A percentile compares a stretch with the other conserved stretches of the same genome.
Conservation (phyloP, 192 early-diverging fungal genomes). For the Cladochytrium replicatum region DNA sequence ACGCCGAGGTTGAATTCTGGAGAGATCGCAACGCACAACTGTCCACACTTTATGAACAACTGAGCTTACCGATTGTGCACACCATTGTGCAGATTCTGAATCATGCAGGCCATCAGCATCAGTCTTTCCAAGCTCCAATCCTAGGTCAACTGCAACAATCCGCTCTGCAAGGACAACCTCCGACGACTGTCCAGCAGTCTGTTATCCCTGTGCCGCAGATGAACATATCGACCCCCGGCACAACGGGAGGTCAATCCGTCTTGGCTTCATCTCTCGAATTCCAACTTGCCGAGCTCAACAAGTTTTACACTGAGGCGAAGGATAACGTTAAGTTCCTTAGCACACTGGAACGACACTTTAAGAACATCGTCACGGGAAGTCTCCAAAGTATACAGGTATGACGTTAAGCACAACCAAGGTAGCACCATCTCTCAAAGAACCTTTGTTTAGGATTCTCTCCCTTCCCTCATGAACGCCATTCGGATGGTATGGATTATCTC, state of each 20-base stretch:
- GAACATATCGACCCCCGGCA: too few relatives aligned
- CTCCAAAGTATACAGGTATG: slow-evolving; percentile 35
- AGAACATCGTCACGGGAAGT: slow-evolving; percentile 45
- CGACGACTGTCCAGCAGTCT: too few relatives aligned
- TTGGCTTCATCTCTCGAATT: slow-evolving; percentile 41
- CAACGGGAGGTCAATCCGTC: slow-evolving; percentile 24
- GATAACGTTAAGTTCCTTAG: slow-evolving; percentile 58
- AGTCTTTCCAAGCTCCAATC: too few relatives aligned
- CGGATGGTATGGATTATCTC: slow-evolving; percentile 64
- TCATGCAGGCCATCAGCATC: too few relatives aligned
- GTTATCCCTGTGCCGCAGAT: neutral
- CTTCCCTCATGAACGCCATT: slow-evolving; percentile 48
- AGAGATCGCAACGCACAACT: slow-evolving; percentile 43
- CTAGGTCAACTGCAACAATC: too few relatives aligned
- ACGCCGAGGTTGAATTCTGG: slow-evolving; percentile 57
- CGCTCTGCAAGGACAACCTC: too few relatives aligned
- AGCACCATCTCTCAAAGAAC: slow-evolving; percentile 1
- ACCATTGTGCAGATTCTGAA: slow-evolving; percentile 39
- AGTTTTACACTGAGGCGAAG: slow-evolving; percentile 51
- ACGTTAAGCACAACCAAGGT: neutral
- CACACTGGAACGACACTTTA: slow-evolving; percentile 54
- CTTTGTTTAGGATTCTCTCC: slow-evolving; percentile 35
- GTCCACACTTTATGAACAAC: slow-evolving; percentile 47
- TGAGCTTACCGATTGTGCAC: slow-evolving; percentile 49
- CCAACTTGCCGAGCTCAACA: slow-evolving; percentile 45